A percentile compares a stretch with the other conserved stretches of the same genome.
Evolutionary conservation across 2,329 filamentous ascomycete genomes (phyloP).

Genomic region (Botrytis sinoallii): DNA sequence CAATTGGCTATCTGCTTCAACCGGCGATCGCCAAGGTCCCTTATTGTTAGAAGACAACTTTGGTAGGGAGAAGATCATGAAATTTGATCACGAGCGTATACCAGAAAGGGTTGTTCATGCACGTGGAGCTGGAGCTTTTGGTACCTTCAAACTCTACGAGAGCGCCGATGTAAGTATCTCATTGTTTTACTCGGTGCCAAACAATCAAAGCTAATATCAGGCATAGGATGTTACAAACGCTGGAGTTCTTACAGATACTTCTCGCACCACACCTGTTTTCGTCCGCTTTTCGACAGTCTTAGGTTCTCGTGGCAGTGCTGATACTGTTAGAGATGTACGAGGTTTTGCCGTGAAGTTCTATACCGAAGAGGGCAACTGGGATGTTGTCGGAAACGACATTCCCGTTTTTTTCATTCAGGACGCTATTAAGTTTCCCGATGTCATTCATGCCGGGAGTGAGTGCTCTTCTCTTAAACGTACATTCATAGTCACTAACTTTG

Average conservation of each 20-base stretch:
- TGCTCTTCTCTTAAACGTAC: slow-evolving; percentile 1
- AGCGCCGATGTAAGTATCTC: slow-evolving; percentile 46
- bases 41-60: slow-evolving; percentile 69
- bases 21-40: slow-evolving; percentile 62
- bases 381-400: slow-evolving; percentile 71
- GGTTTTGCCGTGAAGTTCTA: slow-evolving; percentile 79
- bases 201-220: neutral
- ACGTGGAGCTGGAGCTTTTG: slow-evolving; percentile 61
- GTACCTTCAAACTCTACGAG: slow-evolving; percentile 64
- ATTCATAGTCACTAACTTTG: slow-evolving; percentile 33
- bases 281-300: slow-evolving; percentile 76
- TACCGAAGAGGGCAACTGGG: slow-evolving; percentile 75
- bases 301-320: slow-evolving; percentile 70
- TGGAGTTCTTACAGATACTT: slow-evolving; percentile 64
- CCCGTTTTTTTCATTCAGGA: slow-evolving; percentile 77
- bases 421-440: slow-evolving; percentile 69
- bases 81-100: slow-evolving; percentile 73
- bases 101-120: slow-evolving; percentile 65
- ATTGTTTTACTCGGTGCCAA: too few relatives aligned
- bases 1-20: slow-evolving; percentile 69
- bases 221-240: slow-evolving; percentile 52
- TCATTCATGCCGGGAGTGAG: slow-evolving; percentile 49
- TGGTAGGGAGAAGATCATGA: slow-evolving; percentile 69
- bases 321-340: slow-evolving; percentile 79
- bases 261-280: slow-evolving; percentile 64